Evolutionary conservation across 106 monocot genomes (phyloP).

Genomic region (Cymbidium sinense): DNA sequence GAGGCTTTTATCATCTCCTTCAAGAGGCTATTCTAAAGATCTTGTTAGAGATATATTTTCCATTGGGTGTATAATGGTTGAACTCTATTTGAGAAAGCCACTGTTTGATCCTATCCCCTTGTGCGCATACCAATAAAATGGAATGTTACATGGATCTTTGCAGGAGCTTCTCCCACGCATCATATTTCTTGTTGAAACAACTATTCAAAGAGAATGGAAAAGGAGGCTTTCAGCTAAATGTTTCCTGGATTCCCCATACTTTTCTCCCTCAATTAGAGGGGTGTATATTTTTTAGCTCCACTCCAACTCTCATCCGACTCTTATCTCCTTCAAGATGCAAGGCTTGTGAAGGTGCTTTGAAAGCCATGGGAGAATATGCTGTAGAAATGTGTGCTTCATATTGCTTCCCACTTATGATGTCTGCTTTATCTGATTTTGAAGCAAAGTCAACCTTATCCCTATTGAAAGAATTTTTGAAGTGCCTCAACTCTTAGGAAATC

Average conservation of each 20-base stretch:
- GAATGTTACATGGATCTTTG: too few relatives aligned
- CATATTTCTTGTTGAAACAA: too few relatives aligned
- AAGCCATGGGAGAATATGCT: conserved; percentile 71
- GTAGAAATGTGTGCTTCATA: conserved; percentile 79
- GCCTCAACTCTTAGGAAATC: conserved; percentile 49
- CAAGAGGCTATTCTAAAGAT: too few relatives aligned
- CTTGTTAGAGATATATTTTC: too few relatives aligned
- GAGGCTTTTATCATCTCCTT: too few relatives aligned
- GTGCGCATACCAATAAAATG: too few relatives aligned
- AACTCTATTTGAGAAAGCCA: too few relatives aligned
- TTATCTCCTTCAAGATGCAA: conserved; percentile 52
- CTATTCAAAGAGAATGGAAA: too few relatives aligned
- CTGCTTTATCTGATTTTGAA: conserved; percentile 64
- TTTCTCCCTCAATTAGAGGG: conserved; percentile 57
- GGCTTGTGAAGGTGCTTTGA: conserved; percentile 58
- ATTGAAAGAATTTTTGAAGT: conserved; percentile 73
- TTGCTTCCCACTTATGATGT: conserved; percentile 58
- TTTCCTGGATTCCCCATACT: conserved; percentile 73
- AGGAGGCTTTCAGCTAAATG: conserved; percentile 90
- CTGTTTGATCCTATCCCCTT: too few relatives aligned
- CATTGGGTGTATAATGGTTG: too few relatives aligned
- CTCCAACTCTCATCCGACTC: conserved; percentile 61
- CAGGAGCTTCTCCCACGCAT: too few relatives aligned
- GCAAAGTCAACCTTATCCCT: conserved; percentile 63
- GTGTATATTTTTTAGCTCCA: conserved; percentile 84